Evolutionary conservation across 139 green algal genomes (phyloP), one percentile per base, ranked within the genome.

Genomic region (Trebouxia sp.): DNA sequence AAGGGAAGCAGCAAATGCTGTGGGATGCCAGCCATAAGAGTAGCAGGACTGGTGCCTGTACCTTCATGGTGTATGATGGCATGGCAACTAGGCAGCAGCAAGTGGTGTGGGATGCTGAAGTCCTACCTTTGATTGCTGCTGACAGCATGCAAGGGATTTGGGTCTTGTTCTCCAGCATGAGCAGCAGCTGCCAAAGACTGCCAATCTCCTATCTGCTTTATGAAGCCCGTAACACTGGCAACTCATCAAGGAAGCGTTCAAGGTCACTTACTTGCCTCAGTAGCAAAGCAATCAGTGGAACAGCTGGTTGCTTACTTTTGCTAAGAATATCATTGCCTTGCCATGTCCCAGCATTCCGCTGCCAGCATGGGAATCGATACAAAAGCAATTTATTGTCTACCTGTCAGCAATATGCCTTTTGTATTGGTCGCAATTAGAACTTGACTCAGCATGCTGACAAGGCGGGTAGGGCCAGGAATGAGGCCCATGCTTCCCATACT

Each of bases 401-500:
- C 86, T 14, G 87, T 87, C 37, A 93, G 74, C 14, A 93, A 37
- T 6, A 93, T 42, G 14, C 77, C 76, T 14, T 38, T 48, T 38
- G 82, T 65, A 11, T 22, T 42, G 9, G 75, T 20, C 1, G 4
- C n/a, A 17, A 55, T 15, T 53, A 92, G 51, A 5, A 86, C 88
- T 0, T 5, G 5, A 3, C 56, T 17, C 37, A 94, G 58, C 10
- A 92, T 77, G 6, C 15, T 5, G 24, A 90, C 62, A 28, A 90
- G 80, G n/a, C 62, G 20, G 1, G 4, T 0, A 3, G 89, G 80
- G 6, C 85, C 43, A 5, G 77, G 77, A 8, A 94, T 55, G 32
- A 94, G 85, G 0, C 91, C 91, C 84, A 94, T 76, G 22, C 32
- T 45, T 22, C 87, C 87, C 83, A 90, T 90, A 66, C 85, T 90